Conservation (phyloP, 202 grass and related monocot species). For the Elaeis oleifera region DNA sequence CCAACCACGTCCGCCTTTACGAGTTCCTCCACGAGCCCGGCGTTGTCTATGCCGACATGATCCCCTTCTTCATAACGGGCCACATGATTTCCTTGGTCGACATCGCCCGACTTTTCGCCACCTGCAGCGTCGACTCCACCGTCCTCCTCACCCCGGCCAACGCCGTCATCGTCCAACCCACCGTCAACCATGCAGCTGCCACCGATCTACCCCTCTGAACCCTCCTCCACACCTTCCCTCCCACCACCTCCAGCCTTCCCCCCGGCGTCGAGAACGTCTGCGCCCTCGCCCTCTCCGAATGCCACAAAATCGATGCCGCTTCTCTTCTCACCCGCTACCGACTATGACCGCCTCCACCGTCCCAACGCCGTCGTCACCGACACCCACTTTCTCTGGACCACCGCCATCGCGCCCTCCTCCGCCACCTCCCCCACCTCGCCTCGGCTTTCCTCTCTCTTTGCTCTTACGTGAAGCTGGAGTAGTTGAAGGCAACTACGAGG, state of each 20-base stretch:
- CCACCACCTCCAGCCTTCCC: not conserved
- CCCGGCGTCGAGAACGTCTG: not conserved
- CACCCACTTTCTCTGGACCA: not conserved
- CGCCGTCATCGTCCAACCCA: not conserved
- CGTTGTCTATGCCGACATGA: too few relatives aligned
- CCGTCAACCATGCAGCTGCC: not conserved
- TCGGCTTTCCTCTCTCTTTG: too few relatives aligned
- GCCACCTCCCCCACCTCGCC: too few relatives aligned
- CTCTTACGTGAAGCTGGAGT: too few relatives aligned
- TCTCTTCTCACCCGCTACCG: not conserved
- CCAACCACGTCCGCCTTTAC: too few relatives aligned
- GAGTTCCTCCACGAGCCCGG: too few relatives aligned
- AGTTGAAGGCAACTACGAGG: too few relatives aligned
- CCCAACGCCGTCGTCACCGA: not conserved
- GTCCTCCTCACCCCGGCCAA: constrained; percentile 5
- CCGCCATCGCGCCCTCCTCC: not conserved
- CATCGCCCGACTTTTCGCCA: constrained; percentile 4
- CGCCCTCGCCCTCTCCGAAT: not conserved
- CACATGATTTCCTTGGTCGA: constrained; percentile 13
- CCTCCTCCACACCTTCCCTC: not conserved
- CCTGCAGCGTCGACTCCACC: not conserved
- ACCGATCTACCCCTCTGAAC: not conserved
- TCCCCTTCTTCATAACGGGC: not conserved
- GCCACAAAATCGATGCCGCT: not conserved
- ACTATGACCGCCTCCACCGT: not conserved